phyloP scores from a whole-genome alignment of 352 stramenopile genomes.

The Phytophthora aleatoria region DNA sequence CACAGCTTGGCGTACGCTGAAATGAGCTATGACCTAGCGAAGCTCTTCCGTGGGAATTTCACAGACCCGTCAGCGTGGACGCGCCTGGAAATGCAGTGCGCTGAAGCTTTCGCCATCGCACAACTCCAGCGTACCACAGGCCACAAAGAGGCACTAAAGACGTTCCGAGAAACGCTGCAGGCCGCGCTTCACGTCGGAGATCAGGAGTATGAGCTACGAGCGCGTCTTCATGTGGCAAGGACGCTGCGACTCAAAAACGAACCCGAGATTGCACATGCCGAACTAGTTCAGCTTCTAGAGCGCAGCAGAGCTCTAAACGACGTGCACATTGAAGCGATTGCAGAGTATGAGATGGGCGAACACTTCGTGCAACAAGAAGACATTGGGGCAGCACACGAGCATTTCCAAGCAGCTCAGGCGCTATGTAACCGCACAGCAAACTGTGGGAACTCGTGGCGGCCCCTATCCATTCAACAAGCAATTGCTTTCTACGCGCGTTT shows the following conservation, averaged over 20 bases:
- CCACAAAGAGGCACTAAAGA: slow-evolving; percentile 44
- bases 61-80: slow-evolving; percentile 7
- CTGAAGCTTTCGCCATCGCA: slow-evolving; percentile 41
- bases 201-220: slow-evolving; percentile 46
- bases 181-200: slow-evolving; percentile 40
- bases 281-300: slow-evolving; percentile 47
- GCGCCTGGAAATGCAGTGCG: slow-evolving; percentile 54
- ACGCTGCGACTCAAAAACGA: slow-evolving; percentile 44
- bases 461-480: slow-evolving; percentile 49
- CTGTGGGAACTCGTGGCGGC: slow-evolving; percentile 40
- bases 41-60: slow-evolving; percentile 25
- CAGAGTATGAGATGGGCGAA: slow-evolving; percentile 58
- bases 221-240: slow-evolving; percentile 45
- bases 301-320: slow-evolving; percentile 45
- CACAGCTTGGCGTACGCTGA: slow-evolving; percentile 47
- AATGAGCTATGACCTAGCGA: slow-evolving; percentile 50
- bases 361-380: slow-evolving; percentile 43
- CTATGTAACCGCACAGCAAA: slow-evolving; percentile 57
- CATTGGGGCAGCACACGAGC: slow-evolving; percentile 37
- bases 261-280: slow-evolving; percentile 39
- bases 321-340: slow-evolving; percentile 48
- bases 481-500: slow-evolving; percentile 62
- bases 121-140: slow-evolving; percentile 45
- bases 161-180: slow-evolving; percentile 55
- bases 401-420: slow-evolving; percentile 47